These are phyloP conservation scores for Otatea glauca DNA, from an alignment of 176 grass and related monocot genomes.

Conservation along the genomic window DNA sequence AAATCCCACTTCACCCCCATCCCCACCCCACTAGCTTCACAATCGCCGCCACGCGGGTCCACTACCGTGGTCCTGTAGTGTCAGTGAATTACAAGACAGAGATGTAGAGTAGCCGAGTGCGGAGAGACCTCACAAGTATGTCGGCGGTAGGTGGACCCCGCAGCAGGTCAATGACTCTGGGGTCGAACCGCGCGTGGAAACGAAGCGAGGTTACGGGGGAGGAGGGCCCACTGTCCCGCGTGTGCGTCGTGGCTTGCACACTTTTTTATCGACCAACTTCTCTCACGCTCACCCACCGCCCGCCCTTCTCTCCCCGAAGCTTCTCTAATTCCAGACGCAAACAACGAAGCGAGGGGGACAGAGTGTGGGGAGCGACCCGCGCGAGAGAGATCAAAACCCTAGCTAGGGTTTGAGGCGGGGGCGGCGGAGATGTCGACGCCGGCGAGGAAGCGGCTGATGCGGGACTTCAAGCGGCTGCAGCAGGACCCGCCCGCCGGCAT, in stretches of 20 bases:
- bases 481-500: slow-evolving; percentile 94
- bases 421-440: slow-evolving; percentile 83
- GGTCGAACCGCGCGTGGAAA: neutral
- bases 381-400: slow-evolving; percentile 37
- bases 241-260: neutral
- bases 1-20: no score
- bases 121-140: neutral
- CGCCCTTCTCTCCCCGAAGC: neutral
- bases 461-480: slow-evolving; percentile 98
- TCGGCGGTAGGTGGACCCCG: neutral
- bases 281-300: neutral
- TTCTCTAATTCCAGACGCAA: slow-evolving; percentile 42
- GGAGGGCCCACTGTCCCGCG: neutral
- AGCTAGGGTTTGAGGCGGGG: slow-evolving; percentile 34
- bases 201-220: slow-evolving; percentile 6
- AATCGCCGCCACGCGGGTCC: neutral
- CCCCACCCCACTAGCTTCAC: no score
- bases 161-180: neutral
- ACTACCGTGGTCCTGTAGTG: neutral
- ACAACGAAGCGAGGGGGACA: neutral
- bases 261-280: slow-evolving; percentile 11
- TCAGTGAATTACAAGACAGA: neutral
- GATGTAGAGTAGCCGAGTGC: neutral
- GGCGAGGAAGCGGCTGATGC: slow-evolving; percentile 98
- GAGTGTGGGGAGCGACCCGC: neutral